Percentiles rank a stretch among this genome's conserved stretches.
These are phyloP conservation scores for Inonotus obliquus DNA, from an alignment of 1,284 basidiomycete genomes.

Conservation along the genomic window DNA sequence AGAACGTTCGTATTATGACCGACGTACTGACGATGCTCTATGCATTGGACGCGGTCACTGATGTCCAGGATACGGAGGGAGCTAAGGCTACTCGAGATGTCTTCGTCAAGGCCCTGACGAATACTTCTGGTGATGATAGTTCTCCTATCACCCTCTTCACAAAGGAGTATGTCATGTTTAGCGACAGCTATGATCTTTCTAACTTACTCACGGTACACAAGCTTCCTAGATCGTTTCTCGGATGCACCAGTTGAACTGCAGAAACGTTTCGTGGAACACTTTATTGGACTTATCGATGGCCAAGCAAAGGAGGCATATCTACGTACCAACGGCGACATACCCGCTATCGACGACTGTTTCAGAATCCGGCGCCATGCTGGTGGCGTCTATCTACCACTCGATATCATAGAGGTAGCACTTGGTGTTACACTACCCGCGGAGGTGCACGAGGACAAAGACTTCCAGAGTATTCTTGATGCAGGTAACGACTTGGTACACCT, in stretches of 20 bases:
- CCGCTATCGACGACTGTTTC: conserved; percentile 30
- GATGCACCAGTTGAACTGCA: background rate
- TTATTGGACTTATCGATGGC: background rate
- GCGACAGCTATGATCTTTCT: background rate
- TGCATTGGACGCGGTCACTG: conserved; percentile 65
- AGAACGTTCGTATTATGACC: conserved; percentile 53
- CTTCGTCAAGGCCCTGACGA: conserved; percentile 48
- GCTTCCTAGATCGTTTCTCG: conserved; percentile 3
- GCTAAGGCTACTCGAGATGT: conserved; percentile 38
- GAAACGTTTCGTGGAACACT: conserved; percentile 8
- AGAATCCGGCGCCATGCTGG: conserved; percentile 12
- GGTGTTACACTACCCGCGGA: conserved; percentile 17
- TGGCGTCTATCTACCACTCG: conserved; percentile 14
- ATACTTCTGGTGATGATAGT: conserved; percentile 48
- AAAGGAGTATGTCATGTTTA: conserved; percentile 8
- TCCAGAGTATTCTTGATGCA: conserved; percentile 3
- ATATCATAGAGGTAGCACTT: conserved; percentile 10
- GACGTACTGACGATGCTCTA: conserved; percentile 65
- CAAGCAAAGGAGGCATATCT: background rate
- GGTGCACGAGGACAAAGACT: conserved; percentile 12
- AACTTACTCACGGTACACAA: background rate
- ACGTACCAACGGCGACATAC: background rate
- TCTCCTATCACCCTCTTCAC: conserved; percentile 34
- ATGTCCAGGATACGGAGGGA: conserved; percentile 55
- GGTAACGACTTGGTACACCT: conserved; percentile 9